Evolutionary conservation across 768 basidiomycete genomes (phyloP).

Genomic region (Leccinum olivaceopallidum): DNA sequence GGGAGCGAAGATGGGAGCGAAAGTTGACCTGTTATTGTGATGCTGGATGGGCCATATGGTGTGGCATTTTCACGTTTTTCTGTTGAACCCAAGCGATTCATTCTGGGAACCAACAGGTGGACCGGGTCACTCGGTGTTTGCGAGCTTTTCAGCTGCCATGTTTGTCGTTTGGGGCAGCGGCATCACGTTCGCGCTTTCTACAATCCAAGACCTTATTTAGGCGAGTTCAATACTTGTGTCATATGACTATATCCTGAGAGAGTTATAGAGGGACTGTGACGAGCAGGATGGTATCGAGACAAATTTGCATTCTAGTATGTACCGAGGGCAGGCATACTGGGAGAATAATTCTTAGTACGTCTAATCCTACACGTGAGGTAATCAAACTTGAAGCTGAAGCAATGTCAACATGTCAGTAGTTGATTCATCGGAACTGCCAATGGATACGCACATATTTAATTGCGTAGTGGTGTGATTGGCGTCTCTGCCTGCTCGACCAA

Average conservation of each 20-base stretch:
- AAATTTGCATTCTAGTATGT: too few relatives aligned
- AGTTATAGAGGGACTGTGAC: conserved; percentile 23
- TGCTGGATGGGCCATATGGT: conserved; percentile 60
- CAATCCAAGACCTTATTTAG: conserved; percentile 55
- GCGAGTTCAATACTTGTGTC: conserved; percentile 17
- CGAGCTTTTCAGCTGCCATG: conserved; percentile 52
- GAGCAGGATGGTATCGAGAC: conserved; percentile 14
- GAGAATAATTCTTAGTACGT: too few relatives aligned
- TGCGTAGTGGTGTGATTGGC: too few relatives aligned
- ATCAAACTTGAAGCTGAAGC: too few relatives aligned
- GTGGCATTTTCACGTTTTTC: neutral
- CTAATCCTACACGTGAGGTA: too few relatives aligned
- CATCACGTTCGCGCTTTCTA: conserved; percentile 53
- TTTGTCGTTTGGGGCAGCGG: conserved; percentile 63
- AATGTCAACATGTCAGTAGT: too few relatives aligned
- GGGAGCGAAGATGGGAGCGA: conserved; percentile 30
- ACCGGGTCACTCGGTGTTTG: conserved; percentile 45
- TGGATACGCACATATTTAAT: too few relatives aligned
- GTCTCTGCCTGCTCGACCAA: too few relatives aligned
- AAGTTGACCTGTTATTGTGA: conserved; percentile 35
- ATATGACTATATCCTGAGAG: conserved; percentile 3
- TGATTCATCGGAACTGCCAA: too few relatives aligned
- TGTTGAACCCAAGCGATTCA: neutral
- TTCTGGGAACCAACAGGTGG: conserved; percentile 34
- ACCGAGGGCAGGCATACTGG: too few relatives aligned